phyloP scores from a whole-genome alignment of 2,329 filamentous ascomycete species.

The Chalaropsis ovoidea region DNA sequence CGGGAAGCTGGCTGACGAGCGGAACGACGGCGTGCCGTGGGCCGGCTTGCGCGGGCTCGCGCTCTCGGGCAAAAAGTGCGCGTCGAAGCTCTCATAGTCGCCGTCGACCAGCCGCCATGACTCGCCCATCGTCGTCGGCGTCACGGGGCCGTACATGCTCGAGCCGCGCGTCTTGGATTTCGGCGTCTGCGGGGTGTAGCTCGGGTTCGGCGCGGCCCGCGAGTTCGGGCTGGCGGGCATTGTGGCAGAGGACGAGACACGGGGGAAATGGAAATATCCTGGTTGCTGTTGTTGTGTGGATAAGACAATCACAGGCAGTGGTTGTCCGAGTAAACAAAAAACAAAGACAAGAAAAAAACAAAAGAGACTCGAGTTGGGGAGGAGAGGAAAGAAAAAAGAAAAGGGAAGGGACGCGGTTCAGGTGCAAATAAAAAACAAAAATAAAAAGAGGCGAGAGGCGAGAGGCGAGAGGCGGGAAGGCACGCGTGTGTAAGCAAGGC shows the following conservation, averaged over 20 bases:
- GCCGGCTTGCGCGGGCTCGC: neutral
- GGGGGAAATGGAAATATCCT: neutral
- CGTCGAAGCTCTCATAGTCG: constrained; percentile 52
- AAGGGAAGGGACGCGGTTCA: neutral
- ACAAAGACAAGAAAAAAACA: neutral
- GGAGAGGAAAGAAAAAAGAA: neutral
- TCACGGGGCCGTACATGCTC: constrained; percentile 26
- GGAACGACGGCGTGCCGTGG: constrained; percentile 36
- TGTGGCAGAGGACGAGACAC: neutral
- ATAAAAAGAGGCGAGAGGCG: neutral
- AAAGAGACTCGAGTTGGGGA: neutral
- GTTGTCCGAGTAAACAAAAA: neutral
- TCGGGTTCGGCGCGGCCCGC: neutral
- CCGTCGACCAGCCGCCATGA: constrained; percentile 54
- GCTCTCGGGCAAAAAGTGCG: constrained; percentile 27
- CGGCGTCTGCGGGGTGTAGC: neutral
- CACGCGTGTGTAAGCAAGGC: constrained; percentile 10
- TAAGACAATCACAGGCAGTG: neutral
- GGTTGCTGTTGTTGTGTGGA: neutral
- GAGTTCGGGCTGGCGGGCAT: constrained; percentile 3
- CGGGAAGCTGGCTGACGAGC: constrained; percentile 35
- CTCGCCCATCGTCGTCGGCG: constrained; percentile 37
- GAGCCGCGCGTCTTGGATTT: neutral
- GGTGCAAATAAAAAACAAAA: neutral
- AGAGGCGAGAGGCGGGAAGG: neutral